Conservation (phyloP, 2,329 filamentous ascomycete genomes). For the Aureobasidium mangrovei region DNA sequence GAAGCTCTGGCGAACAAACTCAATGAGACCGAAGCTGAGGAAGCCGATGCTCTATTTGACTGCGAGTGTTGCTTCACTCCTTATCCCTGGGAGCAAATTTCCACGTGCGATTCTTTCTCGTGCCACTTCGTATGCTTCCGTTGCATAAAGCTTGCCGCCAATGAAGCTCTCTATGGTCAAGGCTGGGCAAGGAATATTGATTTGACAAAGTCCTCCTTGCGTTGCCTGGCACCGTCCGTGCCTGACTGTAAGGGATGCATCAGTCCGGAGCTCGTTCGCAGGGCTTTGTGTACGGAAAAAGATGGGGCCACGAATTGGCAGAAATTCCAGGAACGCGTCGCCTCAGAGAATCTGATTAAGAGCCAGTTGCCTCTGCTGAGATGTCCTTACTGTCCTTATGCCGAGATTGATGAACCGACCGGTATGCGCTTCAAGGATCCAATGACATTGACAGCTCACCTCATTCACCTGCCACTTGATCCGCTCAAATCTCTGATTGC, state of each 20-base stretch:
- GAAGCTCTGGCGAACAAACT: conserved; percentile 34
- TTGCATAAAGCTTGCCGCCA: conserved; percentile 73
- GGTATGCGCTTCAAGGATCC: conserved; percentile 26
- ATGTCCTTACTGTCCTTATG: conserved; percentile 87
- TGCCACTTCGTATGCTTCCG: conserved; percentile 71
- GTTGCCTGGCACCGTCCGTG: conserved; percentile 69
- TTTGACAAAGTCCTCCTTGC: conserved; percentile 60
- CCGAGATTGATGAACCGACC: conserved; percentile 61
- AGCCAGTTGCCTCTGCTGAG: conserved; percentile 67
- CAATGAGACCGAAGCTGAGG: conserved; percentile 42
- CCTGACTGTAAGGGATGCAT: conserved; percentile 64
- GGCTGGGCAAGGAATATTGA: conserved; percentile 80
- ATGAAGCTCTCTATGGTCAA: conserved; percentile 87
- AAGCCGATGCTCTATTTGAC: conserved; percentile 47
- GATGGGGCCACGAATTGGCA: conserved; percentile 62
- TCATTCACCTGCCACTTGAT: conserved; percentile 24
- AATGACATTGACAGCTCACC: conserved; percentile 36
- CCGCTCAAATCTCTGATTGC: conserved; percentile 26
- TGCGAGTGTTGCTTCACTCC: conserved; percentile 72
- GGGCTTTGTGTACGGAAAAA: conserved; percentile 61
- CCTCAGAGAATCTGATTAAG: conserved; percentile 64
- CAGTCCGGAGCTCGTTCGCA: conserved; percentile 57
- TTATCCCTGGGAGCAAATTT: conserved; percentile 63
- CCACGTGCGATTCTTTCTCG: conserved; percentile 53
- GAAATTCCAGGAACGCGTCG: conserved; percentile 70